Evolutionary conservation across 225 moss, liverwort and hornwort species (phyloP).

Genomic region (Pleurozium schreberi): DNA sequence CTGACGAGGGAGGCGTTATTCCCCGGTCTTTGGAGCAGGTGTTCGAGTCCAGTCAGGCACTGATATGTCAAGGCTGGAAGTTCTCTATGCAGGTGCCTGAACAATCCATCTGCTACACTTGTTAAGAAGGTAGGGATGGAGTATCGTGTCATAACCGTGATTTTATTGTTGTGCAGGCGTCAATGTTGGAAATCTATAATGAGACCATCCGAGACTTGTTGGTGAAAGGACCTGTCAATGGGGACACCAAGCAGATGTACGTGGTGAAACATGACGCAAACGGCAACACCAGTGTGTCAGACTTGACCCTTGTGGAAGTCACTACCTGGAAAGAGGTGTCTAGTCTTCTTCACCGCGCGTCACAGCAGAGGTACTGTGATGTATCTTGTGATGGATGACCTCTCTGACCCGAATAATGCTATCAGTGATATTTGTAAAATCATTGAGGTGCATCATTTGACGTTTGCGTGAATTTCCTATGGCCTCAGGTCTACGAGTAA

Average conservation of each 20-base stretch:
- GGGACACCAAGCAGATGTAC: constrained; percentile 69
- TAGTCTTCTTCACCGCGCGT: constrained; percentile 75
- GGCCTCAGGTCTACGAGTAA: constrained; percentile 70
- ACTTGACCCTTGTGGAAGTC: constrained; percentile 81
- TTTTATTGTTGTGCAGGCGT: constrained; percentile 45
- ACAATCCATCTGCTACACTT: background rate
- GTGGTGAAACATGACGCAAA: constrained; percentile 73
- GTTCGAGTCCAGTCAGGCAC: constrained; percentile 80
- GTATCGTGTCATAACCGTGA: background rate
- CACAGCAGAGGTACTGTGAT: constrained; percentile 69
- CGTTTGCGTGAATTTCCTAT: background rate
- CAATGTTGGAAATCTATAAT: constrained; percentile 98
- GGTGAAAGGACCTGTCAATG: constrained; percentile 37
- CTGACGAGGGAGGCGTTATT: constrained; percentile 73
- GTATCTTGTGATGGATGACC: background rate
- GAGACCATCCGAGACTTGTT: constrained; percentile 88
- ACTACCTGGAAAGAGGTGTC: constrained; percentile 92
- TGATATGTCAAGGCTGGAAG: constrained; percentile 75
- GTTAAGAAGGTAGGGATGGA: background rate
- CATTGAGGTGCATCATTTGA: background rate
- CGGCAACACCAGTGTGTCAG: constrained; percentile 79
- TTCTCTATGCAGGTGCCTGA: constrained; percentile 84
- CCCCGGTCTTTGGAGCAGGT: constrained; percentile 95
- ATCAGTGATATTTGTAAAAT: background rate
- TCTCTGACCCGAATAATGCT: too few species aligned